Percentiles rank a stretch among this genome's conserved stretches.
Conservation (phyloP, 1,284 basidiomycete species). For the Ceratobasidium sp. region DNA sequence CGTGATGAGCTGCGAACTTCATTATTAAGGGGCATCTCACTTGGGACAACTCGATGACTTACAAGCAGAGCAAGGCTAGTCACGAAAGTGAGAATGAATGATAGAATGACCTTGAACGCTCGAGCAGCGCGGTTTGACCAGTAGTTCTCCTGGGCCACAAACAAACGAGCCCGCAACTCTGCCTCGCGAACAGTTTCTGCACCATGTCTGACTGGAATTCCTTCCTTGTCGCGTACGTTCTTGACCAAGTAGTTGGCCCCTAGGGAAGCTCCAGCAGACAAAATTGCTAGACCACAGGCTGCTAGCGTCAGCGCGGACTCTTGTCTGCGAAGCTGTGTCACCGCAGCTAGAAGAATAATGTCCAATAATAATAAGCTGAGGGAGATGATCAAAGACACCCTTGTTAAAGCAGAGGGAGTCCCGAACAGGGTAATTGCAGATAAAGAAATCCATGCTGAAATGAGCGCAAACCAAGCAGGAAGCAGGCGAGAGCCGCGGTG, state of each 20-base stretch:
- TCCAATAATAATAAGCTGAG: slow-evolving; percentile 29
- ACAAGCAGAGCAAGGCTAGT: slow-evolving; percentile 33
- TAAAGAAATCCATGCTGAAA: slow-evolving; percentile 35
- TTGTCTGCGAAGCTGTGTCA: slow-evolving; percentile 32
- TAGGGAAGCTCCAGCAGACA: slow-evolving; percentile 12
- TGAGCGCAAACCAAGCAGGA: slow-evolving; percentile 35
- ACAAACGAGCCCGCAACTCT: slow-evolving; percentile 28
- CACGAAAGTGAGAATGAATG: slow-evolving; percentile 27
- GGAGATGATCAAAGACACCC: slow-evolving; percentile 35
- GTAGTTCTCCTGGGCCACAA: slow-evolving; percentile 27
- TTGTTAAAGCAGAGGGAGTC: slow-evolving; percentile 32
- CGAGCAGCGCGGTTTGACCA: slow-evolving; percentile 33
- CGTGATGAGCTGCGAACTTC: slow-evolving; percentile 21
- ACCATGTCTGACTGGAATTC: slow-evolving; percentile 6
- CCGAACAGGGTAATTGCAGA: slow-evolving; percentile 35
- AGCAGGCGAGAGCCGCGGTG: slow-evolving; percentile 36
- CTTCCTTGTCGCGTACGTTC: slow-evolving; percentile 27
- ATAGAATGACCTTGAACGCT: slow-evolving; percentile 27
- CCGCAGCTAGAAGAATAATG: slow-evolving; percentile 30
- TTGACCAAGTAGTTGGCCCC: slow-evolving; percentile 37
- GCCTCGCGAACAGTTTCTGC: slow-evolving; percentile 34
- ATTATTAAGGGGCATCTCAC: neutral
- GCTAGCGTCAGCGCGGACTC: slow-evolving; percentile 36
- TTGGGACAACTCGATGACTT: neutral
- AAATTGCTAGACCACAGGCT: slow-evolving; percentile 32